Conservation (phyloP, 2,329 filamentous ascomycete genomes). For the Tolypocladium tundrense region DNA sequence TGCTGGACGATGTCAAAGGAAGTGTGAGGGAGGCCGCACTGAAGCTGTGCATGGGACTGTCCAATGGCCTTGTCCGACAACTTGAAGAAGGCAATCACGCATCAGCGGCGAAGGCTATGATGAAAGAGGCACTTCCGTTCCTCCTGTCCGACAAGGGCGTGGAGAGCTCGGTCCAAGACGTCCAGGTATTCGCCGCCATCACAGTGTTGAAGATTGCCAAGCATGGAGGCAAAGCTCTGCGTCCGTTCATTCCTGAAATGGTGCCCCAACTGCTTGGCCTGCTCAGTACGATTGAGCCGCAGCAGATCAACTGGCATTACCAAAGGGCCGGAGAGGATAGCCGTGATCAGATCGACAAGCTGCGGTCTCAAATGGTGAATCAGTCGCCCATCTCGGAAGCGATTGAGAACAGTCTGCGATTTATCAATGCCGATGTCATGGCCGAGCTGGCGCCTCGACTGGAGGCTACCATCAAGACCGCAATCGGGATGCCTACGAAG, state of each 20-base stretch:
- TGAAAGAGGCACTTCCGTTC: slow-evolving; percentile 82
- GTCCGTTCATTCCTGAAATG: slow-evolving; percentile 72
- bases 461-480: slow-evolving; percentile 70
- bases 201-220: slow-evolving; percentile 86
- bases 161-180: slow-evolving; percentile 80
- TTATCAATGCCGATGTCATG: slow-evolving; percentile 72
- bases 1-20: slow-evolving; percentile 92
- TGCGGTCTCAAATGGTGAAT: slow-evolving; percentile 71
- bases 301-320: slow-evolving; percentile 86
- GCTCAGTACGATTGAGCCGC: slow-evolving; percentile 79
- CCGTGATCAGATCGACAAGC: slow-evolving; percentile 81
- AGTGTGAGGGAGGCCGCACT: slow-evolving; percentile 75
- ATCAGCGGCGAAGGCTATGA: slow-evolving; percentile 65
- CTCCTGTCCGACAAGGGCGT: slow-evolving; percentile 80
- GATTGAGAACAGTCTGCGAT: slow-evolving; percentile 79
- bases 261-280: slow-evolving; percentile 72
- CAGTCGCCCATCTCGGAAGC: slow-evolving; percentile 86
- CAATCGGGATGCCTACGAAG: slow-evolving; percentile 87
- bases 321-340: slow-evolving; percentile 81
- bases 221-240: slow-evolving; percentile 68
- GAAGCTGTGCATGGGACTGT: slow-evolving; percentile 72
- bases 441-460: slow-evolving; percentile 60
- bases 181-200: slow-evolving; percentile 70
- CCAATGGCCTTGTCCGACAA: slow-evolving; percentile 74
- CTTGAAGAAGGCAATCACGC: slow-evolving; percentile 67